phyloP scores from a whole-genome alignment of 371 early-diverging fungal species.

The Rhizopus microsporus region DNA sequence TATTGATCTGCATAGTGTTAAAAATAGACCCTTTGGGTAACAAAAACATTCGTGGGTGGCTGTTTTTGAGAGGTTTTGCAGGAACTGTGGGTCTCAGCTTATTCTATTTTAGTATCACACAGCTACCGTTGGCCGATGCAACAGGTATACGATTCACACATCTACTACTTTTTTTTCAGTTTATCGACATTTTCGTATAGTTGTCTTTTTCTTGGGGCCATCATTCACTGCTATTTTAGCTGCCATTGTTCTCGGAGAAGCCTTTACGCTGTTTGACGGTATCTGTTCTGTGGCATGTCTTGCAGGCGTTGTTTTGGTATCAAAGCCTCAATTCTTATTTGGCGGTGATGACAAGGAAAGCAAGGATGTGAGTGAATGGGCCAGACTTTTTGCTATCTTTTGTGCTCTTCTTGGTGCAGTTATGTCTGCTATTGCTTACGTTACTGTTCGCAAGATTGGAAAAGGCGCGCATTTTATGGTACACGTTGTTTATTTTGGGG shows the following conservation, averaged over 20 bases:
- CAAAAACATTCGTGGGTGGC: conserved; percentile 47
- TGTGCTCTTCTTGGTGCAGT: conserved; percentile 65
- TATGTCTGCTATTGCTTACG: conserved; percentile 68
- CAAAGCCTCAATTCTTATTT: conserved; percentile 69
- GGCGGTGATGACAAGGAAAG: conserved; percentile 8
- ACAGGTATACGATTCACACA: not conserved
- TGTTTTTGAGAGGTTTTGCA: conserved; percentile 63
- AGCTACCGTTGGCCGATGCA: conserved; percentile 74
- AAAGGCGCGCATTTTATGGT: conserved; percentile 67
- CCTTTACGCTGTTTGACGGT: conserved; percentile 62
- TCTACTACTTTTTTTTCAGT: not conserved
- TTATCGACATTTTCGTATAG: conserved; percentile 16
- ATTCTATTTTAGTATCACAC: conserved; percentile 69
- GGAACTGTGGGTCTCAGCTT: conserved; percentile 68
- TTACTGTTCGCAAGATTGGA: conserved; percentile 73
- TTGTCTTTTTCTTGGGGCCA: conserved; percentile 79
- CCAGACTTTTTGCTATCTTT: conserved; percentile 42
- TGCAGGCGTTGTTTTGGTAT: conserved; percentile 67
- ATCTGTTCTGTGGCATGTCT: conserved; percentile 57
- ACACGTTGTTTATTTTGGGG: conserved; percentile 77
- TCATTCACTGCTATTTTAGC: conserved; percentile 76
- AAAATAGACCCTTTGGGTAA: conserved; percentile 61
- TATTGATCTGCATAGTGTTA: conserved; percentile 51
- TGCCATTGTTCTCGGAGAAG: conserved; percentile 62
- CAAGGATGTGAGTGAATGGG: conserved; percentile 10